These are phyloP conservation scores for Strombidium stylifer DNA, from an alignment of 73 alveolate genomes.

Conservation along the genomic window DNA sequence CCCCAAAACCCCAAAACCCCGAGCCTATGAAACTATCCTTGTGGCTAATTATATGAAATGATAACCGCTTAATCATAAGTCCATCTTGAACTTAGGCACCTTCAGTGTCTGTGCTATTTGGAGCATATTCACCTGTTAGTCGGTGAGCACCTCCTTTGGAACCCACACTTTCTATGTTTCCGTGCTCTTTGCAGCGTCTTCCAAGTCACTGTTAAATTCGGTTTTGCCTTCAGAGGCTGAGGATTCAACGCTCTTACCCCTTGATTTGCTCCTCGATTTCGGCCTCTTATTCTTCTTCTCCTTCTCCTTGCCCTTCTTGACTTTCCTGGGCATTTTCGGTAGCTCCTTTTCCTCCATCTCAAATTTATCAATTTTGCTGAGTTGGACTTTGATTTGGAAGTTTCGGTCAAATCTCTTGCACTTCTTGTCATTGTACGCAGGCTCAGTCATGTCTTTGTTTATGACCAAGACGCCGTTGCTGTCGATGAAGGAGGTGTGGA, in stretches of 20 bases:
- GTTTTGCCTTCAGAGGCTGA: neutral
- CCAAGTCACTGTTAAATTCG: neutral
- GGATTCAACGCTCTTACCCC: neutral
- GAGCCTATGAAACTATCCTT: no score
- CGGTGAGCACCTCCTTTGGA: conserved; percentile 32
- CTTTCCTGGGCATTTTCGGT: neutral
- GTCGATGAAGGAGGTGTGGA: conserved; percentile 76
- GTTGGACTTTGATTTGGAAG: conserved; percentile 57
- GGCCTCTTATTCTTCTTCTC: neutral
- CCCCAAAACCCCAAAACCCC: no score
- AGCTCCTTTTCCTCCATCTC: conserved; percentile 12
- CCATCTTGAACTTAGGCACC: conserved; percentile 33
- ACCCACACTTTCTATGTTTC: neutral
- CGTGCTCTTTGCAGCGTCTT: neutral
- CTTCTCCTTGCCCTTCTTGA: neutral
- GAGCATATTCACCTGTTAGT: conserved; percentile 11
- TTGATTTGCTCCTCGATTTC: neutral
- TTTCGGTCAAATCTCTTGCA: conserved; percentile 49
- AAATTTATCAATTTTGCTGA: conserved; percentile 18
- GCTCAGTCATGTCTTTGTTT: conserved; percentile 75
- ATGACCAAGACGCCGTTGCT: conserved; percentile 58
- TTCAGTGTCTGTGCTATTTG: conserved; percentile 30
- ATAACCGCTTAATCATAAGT: conserved; percentile 9
- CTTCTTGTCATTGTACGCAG: conserved; percentile 79
- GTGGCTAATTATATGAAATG: no score